Percentiles rank a stretch among this genome's conserved stretches.
Evolutionary conservation across 208 protist genomes (phyloP).

Genomic region (Trypanosoma avium): DNA sequence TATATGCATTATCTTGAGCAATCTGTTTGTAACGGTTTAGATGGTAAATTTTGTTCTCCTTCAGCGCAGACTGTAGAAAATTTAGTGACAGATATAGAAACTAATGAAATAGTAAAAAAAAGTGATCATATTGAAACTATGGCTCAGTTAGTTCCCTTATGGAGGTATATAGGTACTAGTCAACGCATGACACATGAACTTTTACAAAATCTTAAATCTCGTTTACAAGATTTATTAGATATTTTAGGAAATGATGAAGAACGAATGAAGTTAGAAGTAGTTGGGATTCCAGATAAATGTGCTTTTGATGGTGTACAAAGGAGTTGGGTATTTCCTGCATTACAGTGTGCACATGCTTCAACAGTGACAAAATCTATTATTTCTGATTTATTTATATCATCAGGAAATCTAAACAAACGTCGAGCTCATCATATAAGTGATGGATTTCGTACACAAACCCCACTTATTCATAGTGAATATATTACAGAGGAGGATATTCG

Average conservation of each 20-base stretch:
- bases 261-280: conserved; percentile 9
- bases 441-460: conserved; percentile 50
- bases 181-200: conserved; percentile 31
- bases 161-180: conserved; percentile 48
- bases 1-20: conserved; percentile 29
- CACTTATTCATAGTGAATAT: conserved; percentile 59
- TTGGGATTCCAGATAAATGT: conserved; percentile 35
- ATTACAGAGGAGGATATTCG: conserved; percentile 41
- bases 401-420: conserved; percentile 28
- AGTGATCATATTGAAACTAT: conserved; percentile 28
- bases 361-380: conserved; percentile 53
- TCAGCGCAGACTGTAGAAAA: conserved; percentile 4
- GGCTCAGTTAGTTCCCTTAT: conserved; percentile 42
- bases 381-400: conserved; percentile 48
- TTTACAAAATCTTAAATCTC: conserved; percentile 1
- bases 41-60: conserved; percentile 10
- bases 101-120: not conserved
- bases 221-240: not conserved
- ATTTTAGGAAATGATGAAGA: not conserved
- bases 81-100: not conserved
- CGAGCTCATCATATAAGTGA: conserved; percentile 46
- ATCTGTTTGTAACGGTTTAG: conserved; percentile 20
- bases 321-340: conserved; percentile 34
- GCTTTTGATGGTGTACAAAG: conserved; percentile 54
- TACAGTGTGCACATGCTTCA: conserved; percentile 43